phyloP scores from a whole-genome alignment of 2,329 filamentous ascomycete genomes.

The Ophiocordyceps australis region DNA sequence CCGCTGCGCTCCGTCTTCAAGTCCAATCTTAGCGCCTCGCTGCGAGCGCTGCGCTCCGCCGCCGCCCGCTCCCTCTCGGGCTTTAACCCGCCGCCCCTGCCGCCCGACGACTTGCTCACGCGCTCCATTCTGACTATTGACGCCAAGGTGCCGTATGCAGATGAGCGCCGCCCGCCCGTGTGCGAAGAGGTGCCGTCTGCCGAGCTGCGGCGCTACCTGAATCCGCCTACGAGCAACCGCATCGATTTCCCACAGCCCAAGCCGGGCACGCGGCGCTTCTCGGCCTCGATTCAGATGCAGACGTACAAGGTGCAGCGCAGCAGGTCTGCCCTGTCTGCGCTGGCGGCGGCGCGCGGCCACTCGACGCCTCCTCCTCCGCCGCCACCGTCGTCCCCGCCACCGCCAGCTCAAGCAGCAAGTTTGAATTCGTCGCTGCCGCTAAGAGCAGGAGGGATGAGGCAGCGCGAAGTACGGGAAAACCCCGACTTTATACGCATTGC shows the following conservation, averaged over 20 bases:
- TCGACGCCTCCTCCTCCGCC: too few species aligned
- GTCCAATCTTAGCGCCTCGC: constrained; percentile 49
- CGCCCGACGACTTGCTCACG: constrained; percentile 48
- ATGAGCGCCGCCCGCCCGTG: constrained; percentile 45
- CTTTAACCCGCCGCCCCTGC: constrained; percentile 44
- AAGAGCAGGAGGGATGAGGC: constrained; percentile 30
- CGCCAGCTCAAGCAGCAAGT: constrained; percentile 12
- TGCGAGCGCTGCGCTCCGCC: constrained; percentile 44
- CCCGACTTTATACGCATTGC: constrained; percentile 53
- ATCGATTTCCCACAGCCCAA: constrained; percentile 12
- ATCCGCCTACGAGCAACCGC: constrained; percentile 32
- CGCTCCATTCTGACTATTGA: constrained; percentile 51
- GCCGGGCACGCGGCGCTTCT: constrained; percentile 21
- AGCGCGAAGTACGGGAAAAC: constrained; percentile 52
- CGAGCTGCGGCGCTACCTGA: constrained; percentile 48
- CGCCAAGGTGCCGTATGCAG: constrained; percentile 45
- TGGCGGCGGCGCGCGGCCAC: neutral
- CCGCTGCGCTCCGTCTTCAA: constrained; percentile 43
- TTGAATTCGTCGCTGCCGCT: constrained; percentile 13
- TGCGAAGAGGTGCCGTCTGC: constrained; percentile 47
- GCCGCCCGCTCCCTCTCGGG: constrained; percentile 44
- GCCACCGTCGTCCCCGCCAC: constrained; percentile 2
- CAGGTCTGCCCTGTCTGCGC: constrained; percentile 15
- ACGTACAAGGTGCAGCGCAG: constrained; percentile 44
- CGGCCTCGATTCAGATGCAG: constrained; percentile 54